A percentile compares a stretch with the other conserved stretches of the same genome.
Evolutionary conservation across 306 rosid species (phyloP).

Genomic region (Ormosia semicastrata): DNA sequence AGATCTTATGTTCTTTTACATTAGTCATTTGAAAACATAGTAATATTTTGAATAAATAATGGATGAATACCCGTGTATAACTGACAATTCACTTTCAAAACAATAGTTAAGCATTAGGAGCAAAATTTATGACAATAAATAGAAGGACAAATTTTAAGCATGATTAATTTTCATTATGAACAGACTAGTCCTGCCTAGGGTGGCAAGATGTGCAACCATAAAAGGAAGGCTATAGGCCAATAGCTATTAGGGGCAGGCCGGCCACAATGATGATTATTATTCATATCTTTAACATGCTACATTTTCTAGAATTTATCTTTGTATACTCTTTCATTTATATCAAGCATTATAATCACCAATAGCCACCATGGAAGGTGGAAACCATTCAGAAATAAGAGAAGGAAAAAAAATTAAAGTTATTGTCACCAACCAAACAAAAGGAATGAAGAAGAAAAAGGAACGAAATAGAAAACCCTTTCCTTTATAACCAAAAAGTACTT

Average conservation of each 20-base stretch:
- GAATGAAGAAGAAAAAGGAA: conserved; percentile 8
- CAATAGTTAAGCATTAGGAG: neutral
- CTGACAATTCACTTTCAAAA: neutral
- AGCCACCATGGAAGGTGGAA: conserved; percentile 13
- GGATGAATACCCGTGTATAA: neutral
- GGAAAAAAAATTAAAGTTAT: neutral
- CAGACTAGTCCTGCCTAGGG: neutral
- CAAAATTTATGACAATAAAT: neutral
- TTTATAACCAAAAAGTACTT: conserved; percentile 8
- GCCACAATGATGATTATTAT: neutral
- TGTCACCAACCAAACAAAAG: neutral
- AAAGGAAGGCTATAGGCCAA: neutral
- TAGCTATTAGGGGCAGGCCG: neutral
- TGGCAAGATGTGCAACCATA: neutral
- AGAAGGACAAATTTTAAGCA: neutral
- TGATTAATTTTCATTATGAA: neutral
- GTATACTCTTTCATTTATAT: neutral
- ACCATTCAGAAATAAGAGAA: neutral
- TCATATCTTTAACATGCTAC: neutral
- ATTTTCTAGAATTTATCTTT: conserved; percentile 1
- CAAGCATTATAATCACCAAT: neutral
- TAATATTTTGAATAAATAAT: neutral
- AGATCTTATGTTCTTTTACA: conserved; percentile 12
- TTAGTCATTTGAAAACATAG: neutral
- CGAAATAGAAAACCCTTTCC: neutral